Conservation (phyloP, 495 filamentous ascomycete genomes). For the Daldinia vernicosa region DNA sequence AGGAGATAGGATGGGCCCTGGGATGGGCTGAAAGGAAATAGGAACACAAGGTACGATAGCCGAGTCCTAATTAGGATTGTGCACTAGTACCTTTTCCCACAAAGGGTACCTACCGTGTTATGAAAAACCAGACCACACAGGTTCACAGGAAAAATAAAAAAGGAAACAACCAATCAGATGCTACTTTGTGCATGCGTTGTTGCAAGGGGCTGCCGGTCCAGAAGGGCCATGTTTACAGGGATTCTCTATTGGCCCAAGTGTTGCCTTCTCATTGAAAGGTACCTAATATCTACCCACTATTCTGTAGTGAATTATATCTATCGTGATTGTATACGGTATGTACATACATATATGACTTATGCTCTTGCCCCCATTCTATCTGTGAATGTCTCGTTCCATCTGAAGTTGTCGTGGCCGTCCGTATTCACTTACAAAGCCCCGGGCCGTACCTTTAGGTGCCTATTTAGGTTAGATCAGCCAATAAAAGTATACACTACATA, state of each 20-base stretch:
- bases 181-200: constrained; percentile 7
- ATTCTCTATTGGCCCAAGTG: constrained; percentile 22
- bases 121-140: neutral
- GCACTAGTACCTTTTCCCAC: neutral
- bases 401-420: constrained; percentile 18
- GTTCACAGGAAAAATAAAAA: neutral
- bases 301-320: neutral
- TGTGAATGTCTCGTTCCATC: constrained; percentile 19
- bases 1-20: neutral
- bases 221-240: constrained; percentile 19
- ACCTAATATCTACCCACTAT: constrained; percentile 13
- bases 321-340: constrained; percentile 8
- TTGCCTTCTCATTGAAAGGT: constrained; percentile 17
- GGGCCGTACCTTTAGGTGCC: neutral
- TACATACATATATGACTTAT: neutral
- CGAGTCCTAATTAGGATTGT: constrained; percentile 26
- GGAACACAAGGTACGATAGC: constrained; percentile 1
- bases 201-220: constrained; percentile 23
- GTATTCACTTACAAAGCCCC: neutral
- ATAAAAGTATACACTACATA: too few species aligned
- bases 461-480: neutral
- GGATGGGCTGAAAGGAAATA: neutral
- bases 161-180: constrained; percentile 29
- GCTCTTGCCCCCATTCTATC: neutral
- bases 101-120: neutral